Conservation (phyloP, 192 early-diverging fungal genomes). For the Physocladia obscura region DNA sequence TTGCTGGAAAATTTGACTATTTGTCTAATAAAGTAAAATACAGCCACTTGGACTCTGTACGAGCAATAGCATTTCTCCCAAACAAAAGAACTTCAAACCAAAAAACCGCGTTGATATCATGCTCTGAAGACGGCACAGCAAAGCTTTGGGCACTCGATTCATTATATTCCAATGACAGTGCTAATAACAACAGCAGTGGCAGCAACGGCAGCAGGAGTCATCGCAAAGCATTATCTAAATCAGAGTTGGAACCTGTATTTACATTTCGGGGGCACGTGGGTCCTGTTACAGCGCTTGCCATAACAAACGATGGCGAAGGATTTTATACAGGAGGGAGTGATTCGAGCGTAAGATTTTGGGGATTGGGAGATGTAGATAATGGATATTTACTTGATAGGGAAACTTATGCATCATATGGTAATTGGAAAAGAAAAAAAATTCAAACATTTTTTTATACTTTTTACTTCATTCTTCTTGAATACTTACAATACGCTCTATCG, state of each 20-base stretch:
- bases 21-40: background rate
- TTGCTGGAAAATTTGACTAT: background rate
- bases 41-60: conserved; percentile 73
- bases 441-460: too few relatives aligned
- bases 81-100: too few relatives aligned
- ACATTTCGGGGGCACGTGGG: conserved; percentile 78
- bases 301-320: conserved; percentile 57
- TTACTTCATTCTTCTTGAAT: background rate
- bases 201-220: background rate
- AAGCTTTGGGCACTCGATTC: conserved; percentile 71
- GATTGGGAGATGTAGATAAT: conserved; percentile 54
- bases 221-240: conserved; percentile 2
- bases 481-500: background rate
- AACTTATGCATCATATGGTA: conserved; percentile 1
- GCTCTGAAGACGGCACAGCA: conserved; percentile 78
- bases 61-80: conserved; percentile 61
- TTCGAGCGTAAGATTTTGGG: conserved; percentile 64
- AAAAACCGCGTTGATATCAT: conserved; percentile 54
- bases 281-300: conserved; percentile 64
- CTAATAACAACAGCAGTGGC: background rate
- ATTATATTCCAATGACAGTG: background rate
- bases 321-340: conserved; percentile 75
- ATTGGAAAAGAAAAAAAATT: too few relatives aligned
- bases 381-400: conserved; percentile 29
- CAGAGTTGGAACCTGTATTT: conserved; percentile 64